Percentiles rank a stretch among this genome's conserved stretches.
Evolutionary conservation across 495 filamentous ascomycete genomes (phyloP).

Genomic region (Aspergillus homomorphus): DNA sequence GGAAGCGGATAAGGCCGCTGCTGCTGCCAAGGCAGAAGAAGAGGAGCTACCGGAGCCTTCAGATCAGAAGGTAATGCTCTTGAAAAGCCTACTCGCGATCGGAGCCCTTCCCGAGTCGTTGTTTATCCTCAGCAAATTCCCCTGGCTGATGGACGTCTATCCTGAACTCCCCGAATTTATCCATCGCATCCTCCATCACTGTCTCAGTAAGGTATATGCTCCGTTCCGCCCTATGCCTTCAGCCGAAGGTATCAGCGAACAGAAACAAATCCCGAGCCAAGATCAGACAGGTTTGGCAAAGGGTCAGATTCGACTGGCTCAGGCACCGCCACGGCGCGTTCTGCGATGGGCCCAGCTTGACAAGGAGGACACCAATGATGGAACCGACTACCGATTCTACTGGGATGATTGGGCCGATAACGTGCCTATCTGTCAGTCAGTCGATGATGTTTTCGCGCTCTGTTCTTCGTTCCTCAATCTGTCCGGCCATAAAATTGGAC

Average conservation of each 20-base stretch:
- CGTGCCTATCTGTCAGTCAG: slow-evolving; percentile 80
- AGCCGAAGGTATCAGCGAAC: slow-evolving; percentile 36
- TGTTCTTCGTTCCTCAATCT: slow-evolving; percentile 81
- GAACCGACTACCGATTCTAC: slow-evolving; percentile 81
- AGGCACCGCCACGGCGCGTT: slow-evolving; percentile 56
- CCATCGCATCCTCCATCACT: slow-evolving; percentile 79
- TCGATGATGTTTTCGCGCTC: slow-evolving; percentile 87
- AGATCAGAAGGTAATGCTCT: slow-evolving; percentile 84
- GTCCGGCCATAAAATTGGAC: slow-evolving; percentile 82
- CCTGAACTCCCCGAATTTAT: slow-evolving; percentile 75
- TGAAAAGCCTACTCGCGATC: slow-evolving; percentile 83
- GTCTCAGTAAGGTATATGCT: slow-evolving; percentile 66
- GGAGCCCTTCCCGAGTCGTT: slow-evolving; percentile 91
- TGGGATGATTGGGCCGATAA: slow-evolving; percentile 98
- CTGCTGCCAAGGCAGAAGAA: slow-evolving; percentile 47
- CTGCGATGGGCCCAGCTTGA: slow-evolving; percentile 79
- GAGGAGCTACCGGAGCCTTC: slow-evolving; percentile 69
- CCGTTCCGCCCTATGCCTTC: slow-evolving; percentile 46
- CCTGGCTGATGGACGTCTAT: slow-evolving; percentile 81
- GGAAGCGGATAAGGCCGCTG: slow-evolving; percentile 49
- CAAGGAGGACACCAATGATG: slow-evolving; percentile 66
- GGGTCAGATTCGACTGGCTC: slow-evolving; percentile 57
- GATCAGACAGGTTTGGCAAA: slow-evolving; percentile 65
- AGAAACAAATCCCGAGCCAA: slow-evolving; percentile 50
- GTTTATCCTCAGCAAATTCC: slow-evolving; percentile 87